A percentile compares a stretch with the other conserved stretches of the same genome.
Evolutionary conservation across 768 basidiomycete genomes (phyloP).

Genomic region (Termitomyces sp.): DNA sequence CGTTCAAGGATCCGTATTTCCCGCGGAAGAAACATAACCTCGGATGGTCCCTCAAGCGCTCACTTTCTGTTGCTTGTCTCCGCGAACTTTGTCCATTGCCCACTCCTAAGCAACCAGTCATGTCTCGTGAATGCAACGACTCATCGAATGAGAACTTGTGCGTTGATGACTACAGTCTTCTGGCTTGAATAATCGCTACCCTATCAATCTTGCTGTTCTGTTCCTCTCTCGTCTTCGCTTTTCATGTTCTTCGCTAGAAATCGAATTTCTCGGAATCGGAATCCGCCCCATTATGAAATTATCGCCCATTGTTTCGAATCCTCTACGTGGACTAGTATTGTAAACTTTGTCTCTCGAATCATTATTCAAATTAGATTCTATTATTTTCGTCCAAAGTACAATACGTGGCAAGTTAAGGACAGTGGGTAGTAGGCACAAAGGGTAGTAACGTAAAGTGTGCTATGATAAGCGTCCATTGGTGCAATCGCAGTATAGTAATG

Average conservation of each 20-base stretch:
- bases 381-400: conserved; percentile 2
- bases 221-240: neutral
- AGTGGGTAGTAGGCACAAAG: conserved; percentile 12
- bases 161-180: neutral
- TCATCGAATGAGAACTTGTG: neutral
- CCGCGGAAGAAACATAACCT: conserved; percentile 29
- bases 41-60: conserved; percentile 35
- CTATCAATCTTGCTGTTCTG: neutral
- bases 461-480: conserved; percentile 4
- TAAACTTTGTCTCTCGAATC: neutral
- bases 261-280: neutral
- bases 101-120: neutral
- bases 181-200: neutral
- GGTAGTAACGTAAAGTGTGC: conserved; percentile 6
- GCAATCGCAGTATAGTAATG: conserved; percentile 6
- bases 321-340: neutral
- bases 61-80: conserved; percentile 29
- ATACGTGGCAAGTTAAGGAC: conserved; percentile 7
- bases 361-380: neutral
- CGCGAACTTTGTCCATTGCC: conserved; percentile 23
- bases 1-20: conserved; percentile 29
- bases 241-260: neutral
- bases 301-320: neutral
- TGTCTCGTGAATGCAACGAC: neutral
- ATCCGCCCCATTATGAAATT: neutral